Evolutionary conservation across 768 basidiomycete species (phyloP).

Genomic region (Collybia sordida): DNA sequence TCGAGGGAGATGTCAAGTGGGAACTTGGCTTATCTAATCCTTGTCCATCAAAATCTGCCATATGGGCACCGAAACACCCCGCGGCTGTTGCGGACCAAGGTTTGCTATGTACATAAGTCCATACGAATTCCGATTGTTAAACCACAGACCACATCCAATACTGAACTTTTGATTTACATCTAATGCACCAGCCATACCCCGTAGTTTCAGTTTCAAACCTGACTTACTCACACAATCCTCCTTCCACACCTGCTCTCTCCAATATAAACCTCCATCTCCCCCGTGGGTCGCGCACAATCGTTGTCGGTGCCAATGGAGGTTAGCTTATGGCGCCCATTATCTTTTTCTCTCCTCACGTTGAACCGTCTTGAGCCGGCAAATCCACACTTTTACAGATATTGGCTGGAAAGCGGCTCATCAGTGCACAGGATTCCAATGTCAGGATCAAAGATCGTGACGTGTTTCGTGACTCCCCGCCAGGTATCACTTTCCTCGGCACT

Average conservation of each 20-base stretch:
- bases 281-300: constrained; percentile 76
- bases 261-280: constrained; percentile 68
- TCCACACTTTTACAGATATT: constrained; percentile 94
- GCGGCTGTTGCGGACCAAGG: too few species aligned
- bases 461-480: constrained; percentile 81
- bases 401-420: constrained; percentile 87
- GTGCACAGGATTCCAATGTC: constrained; percentile 48
- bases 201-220: constrained; percentile 49
- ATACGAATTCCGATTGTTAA: too few species aligned
- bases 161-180: too few species aligned
- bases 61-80: constrained; percentile 3
- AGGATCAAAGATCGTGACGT: constrained; percentile 82
- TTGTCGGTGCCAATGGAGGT: constrained; percentile 96
- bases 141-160: too few species aligned
- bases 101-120: too few species aligned
- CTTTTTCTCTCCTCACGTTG: constrained; percentile 3
- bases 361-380: constrained; percentile 69
- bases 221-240: constrained; percentile 55
- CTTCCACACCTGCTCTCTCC: constrained; percentile 50
- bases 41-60: constrained; percentile 2
- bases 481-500: constrained; percentile 87
- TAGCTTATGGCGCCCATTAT: constrained; percentile 19
- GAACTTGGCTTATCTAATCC: constrained; percentile 12
- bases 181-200: constrained; percentile 12
- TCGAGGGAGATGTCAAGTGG: constrained; percentile 7